Base-by-base conservation (phyloP, 306 rosid species). In the Argentina anserina region DNA sequence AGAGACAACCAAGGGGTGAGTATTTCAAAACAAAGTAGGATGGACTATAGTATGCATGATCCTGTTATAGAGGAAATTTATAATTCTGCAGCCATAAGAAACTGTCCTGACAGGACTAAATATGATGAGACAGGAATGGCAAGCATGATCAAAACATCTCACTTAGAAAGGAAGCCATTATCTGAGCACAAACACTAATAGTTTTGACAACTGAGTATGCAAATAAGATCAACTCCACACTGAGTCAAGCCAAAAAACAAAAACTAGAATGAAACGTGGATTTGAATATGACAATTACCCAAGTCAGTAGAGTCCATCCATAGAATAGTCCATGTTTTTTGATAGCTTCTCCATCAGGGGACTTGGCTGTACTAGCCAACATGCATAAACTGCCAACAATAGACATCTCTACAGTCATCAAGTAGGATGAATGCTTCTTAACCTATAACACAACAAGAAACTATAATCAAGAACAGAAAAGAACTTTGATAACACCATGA, bases 381-480 rank as follows among this genome's bases (percentile, higher is more conserved):
- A 94, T 67, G 82, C 97, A 94, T 55, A 91, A 75, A 81, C 95
- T 83, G 78, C 95, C 96, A 84, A 91, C 98, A 37, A 94, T 37
- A 26, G 97, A 94, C 98, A 94, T 94, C 77, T 94, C 99, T 71
- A 94, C 70, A 25, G 97, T 94, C 99, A 94, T 94, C 84, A 94
- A 83, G 84, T 94, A 94, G 23, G 99, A 89, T 0, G 99, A 91
- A 82, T 87, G 99, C 75, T 86, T 91, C 88, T 91, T 94, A 77
- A 94, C 99, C 99, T 91, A 87, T 23, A 70, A 84, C 13, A 74
- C 62, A 76, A 82, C 75, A 62, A 70, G 75, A 20, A 34, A 47
- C 33, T 46, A 65, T 26, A 43, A 63, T 80, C 25, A 47, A 74
- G 0, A 7, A 17, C 4, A 17, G 6, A 1, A 15, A 60, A 71